These are phyloP conservation scores for Abelmoschus esculentus DNA, from an alignment of 345 rosid genomes.

Conservation along the genomic window DNA sequence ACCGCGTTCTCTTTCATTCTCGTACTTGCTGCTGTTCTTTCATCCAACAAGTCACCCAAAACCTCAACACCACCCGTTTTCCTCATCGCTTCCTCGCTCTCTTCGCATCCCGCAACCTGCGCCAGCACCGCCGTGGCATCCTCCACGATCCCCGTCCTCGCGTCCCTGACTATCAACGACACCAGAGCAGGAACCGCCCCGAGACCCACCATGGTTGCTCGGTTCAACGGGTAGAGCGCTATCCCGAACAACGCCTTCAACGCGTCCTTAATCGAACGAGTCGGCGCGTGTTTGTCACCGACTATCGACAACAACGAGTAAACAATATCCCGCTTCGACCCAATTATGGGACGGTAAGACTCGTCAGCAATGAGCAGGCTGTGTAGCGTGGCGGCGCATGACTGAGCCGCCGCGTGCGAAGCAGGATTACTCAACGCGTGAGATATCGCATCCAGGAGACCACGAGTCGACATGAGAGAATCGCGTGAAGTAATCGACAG, in stretches of 20 bases:
- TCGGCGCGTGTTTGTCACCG: slow-evolving; percentile 42
- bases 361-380: slow-evolving; percentile 73
- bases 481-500: slow-evolving; percentile 66
- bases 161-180: slow-evolving; percentile 58
- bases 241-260: slow-evolving; percentile 81
- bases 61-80: slow-evolving; percentile 47
- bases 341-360: slow-evolving; percentile 72
- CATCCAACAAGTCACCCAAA: slow-evolving; percentile 67
- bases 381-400: slow-evolving; percentile 75
- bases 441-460: slow-evolving; percentile 79
- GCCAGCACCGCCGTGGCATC: slow-evolving; percentile 90
- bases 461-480: slow-evolving; percentile 70
- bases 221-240: slow-evolving; percentile 57
- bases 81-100: slow-evolving; percentile 58
- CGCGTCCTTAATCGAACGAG: slow-evolving; percentile 71
- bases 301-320: slow-evolving; percentile 64
- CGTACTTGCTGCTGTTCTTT: slow-evolving; percentile 52
- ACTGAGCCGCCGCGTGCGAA: slow-evolving; percentile 65
- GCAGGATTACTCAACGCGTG: slow-evolving; percentile 67
- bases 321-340: slow-evolving; percentile 76
- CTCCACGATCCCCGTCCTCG: slow-evolving; percentile 77
- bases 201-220: slow-evolving; percentile 52
- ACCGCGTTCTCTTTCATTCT: slow-evolving; percentile 75
- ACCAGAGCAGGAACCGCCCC: slow-evolving; percentile 61
- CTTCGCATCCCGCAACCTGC: slow-evolving; percentile 89